Evolutionary conservation across 2,329 filamentous ascomycete species (phyloP).

Genomic region (Didymella glomerata): DNA sequence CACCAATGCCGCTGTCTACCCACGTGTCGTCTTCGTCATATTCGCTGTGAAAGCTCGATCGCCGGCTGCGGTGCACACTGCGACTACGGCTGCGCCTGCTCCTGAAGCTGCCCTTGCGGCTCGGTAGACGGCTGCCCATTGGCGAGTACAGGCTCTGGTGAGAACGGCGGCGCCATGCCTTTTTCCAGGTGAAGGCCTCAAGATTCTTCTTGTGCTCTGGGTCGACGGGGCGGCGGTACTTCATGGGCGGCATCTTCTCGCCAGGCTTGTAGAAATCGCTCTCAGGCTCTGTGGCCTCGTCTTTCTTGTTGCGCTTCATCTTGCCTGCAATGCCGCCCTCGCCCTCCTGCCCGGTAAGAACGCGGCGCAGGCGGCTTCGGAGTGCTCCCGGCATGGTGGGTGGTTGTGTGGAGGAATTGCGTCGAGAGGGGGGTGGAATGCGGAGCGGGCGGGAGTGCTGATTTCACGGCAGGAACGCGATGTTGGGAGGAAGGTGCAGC

Average conservation of each 20-base stretch:
- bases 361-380: slow-evolving; percentile 56
- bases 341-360: slow-evolving; percentile 51
- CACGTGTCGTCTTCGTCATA: slow-evolving; percentile 47
- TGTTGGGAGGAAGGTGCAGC: slow-evolving; percentile 20
- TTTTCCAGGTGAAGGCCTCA: slow-evolving; percentile 58
- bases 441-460: slow-evolving; percentile 5
- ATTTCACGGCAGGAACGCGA: slow-evolving; percentile 5
- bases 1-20: slow-evolving; percentile 48
- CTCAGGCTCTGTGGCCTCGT: slow-evolving; percentile 50
- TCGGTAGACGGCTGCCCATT: slow-evolving; percentile 59
- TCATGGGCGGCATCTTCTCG: slow-evolving; percentile 61
- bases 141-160: slow-evolving; percentile 57
- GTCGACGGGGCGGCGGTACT: slow-evolving; percentile 59
- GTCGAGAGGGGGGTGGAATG: slow-evolving; percentile 1
- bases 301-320: slow-evolving; percentile 37
- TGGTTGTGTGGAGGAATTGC: slow-evolving; percentile 5
- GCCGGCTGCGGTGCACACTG: slow-evolving; percentile 40
- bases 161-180: slow-evolving; percentile 58
- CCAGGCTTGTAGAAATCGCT: slow-evolving; percentile 60
- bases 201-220: slow-evolving; percentile 61
- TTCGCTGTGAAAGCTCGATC: slow-evolving; percentile 49
- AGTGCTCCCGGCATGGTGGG: slow-evolving; percentile 54
- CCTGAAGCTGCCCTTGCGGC: slow-evolving; percentile 48
- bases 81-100: slow-evolving; percentile 44
- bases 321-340: slow-evolving; percentile 35